These are phyloP conservation scores for Coelastrella sp. DNA, from an alignment of 139 green algal genomes.

Conservation along the genomic window DNA sequence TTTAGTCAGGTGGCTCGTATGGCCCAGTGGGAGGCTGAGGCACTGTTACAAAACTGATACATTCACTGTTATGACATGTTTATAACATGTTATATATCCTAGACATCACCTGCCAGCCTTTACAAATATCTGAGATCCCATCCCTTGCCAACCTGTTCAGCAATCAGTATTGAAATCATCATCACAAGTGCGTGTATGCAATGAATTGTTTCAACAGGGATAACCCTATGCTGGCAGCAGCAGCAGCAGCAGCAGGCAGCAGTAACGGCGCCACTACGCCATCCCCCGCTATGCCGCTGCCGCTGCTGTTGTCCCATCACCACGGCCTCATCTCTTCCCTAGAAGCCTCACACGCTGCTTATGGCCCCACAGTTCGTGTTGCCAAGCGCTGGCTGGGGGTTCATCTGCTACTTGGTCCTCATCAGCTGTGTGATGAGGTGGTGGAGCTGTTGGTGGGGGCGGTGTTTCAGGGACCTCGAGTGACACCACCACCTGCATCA, in stretches of 20 bases:
- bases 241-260: not conserved
- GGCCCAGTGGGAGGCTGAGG: not conserved
- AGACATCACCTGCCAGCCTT: not conserved
- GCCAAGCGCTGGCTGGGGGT: slow-evolving; percentile 74
- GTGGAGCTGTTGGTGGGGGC: slow-evolving; percentile 79
- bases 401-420: slow-evolving; percentile 68
- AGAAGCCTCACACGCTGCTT: slow-evolving; percentile 65
- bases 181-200: no score
- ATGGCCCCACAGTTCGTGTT: slow-evolving; percentile 65
- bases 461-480: slow-evolving; percentile 55
- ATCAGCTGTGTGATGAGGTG: slow-evolving; percentile 69
- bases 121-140: not conserved
- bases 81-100: not conserved
- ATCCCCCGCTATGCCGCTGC: slow-evolving; percentile 12
- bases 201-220: no score
- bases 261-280: no score
- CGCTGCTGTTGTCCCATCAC: slow-evolving; percentile 69
- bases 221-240: slow-evolving; percentile 30
- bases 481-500: slow-evolving; percentile 45
- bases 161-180: no score
- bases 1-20: not conserved
- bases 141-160: not conserved
- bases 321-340: slow-evolving; percentile 71
- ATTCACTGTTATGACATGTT: not conserved
- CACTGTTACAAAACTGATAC: not conserved